These are phyloP conservation scores for Dioscorea zingiberensis DNA, from an alignment of 106 monocot species.

Conservation along the genomic window DNA sequence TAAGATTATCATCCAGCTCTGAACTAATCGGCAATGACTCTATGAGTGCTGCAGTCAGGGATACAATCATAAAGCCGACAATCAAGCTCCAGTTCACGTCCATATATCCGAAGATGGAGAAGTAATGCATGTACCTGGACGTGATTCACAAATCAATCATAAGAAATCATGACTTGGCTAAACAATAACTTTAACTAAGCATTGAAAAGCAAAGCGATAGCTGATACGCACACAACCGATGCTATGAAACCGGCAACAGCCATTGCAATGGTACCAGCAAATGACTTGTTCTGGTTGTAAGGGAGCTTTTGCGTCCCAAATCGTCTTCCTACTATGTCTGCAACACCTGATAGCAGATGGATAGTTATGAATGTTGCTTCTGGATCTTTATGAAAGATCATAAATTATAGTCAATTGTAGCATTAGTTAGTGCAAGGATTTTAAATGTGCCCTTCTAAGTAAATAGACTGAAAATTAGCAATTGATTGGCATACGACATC, in stretches of 20 bases:
- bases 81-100: conserved; percentile 54
- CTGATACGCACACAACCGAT: conserved; percentile 47
- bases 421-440: neutral
- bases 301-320: conserved; percentile 66
- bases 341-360: conserved; percentile 46
- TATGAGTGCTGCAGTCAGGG: conserved; percentile 39
- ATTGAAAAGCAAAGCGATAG: neutral
- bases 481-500: neutral
- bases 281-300: conserved; percentile 71
- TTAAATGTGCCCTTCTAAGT: too few species aligned
- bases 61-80: conserved; percentile 45
- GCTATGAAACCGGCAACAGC: conserved; percentile 59
- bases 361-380: neutral
- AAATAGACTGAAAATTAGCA: too few species aligned
- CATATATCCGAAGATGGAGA: conserved; percentile 51
- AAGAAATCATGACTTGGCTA: too few species aligned
- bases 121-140: conserved; percentile 91
- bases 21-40: conserved; percentile 89
- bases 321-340: conserved; percentile 76
- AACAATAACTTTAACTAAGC: too few species aligned
- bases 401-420: too few species aligned
- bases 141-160: neutral
- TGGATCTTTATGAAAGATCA: neutral
- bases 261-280: conserved; percentile 69
- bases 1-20: conserved; percentile 90